Percentiles rank a stretch among this genome's conserved stretches.
Conservation (phyloP, 139 green algal species). For the Chlamydomonas incerta region DNA sequence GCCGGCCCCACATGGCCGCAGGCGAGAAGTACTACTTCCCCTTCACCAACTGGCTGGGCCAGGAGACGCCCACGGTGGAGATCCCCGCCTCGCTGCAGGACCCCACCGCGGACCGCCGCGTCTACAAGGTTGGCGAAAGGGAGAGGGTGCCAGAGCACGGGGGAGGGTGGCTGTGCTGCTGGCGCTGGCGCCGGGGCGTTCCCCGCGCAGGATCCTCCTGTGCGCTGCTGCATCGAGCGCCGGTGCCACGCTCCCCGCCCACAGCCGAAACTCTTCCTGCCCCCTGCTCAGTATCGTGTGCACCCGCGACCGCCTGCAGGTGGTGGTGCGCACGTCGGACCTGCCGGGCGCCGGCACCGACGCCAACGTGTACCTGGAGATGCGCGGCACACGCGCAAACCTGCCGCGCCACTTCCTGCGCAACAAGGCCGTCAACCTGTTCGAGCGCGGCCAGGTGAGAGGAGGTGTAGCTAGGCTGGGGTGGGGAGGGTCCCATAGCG, state of each 20-base stretch:
- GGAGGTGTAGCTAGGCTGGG: background rate
- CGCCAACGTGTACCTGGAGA: constrained; percentile 71
- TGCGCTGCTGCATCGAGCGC: too few species aligned
- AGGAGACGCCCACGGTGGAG: background rate
- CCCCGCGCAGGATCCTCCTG: too few species aligned
- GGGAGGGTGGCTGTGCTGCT: too few species aligned
- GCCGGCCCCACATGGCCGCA: too few species aligned
- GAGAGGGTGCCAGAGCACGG: too few species aligned
- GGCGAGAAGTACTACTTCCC: constrained; percentile 62
- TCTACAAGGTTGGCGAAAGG: constrained; percentile 37
- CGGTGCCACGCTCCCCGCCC: too few species aligned
- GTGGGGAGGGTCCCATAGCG: too few species aligned
- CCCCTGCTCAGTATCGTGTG: too few species aligned
- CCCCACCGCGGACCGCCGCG: background rate
- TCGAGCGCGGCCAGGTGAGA: constrained; percentile 53
- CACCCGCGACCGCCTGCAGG: background rate
- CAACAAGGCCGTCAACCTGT: constrained; percentile 47
- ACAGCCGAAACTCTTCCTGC: too few species aligned
- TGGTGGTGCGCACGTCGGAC: constrained; percentile 62
- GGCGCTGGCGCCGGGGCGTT: too few species aligned
- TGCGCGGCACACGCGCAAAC: constrained; percentile 45
- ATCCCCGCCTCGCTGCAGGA: background rate
- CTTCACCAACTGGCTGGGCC: constrained; percentile 45
- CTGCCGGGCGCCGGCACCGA: constrained; percentile 68
- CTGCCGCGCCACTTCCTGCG: constrained; percentile 37